Evolutionary conservation across 805 yeast species (phyloP), one percentile per base, ranked within the genome.

Genomic region (Pichia gijzeniarum): DNA sequence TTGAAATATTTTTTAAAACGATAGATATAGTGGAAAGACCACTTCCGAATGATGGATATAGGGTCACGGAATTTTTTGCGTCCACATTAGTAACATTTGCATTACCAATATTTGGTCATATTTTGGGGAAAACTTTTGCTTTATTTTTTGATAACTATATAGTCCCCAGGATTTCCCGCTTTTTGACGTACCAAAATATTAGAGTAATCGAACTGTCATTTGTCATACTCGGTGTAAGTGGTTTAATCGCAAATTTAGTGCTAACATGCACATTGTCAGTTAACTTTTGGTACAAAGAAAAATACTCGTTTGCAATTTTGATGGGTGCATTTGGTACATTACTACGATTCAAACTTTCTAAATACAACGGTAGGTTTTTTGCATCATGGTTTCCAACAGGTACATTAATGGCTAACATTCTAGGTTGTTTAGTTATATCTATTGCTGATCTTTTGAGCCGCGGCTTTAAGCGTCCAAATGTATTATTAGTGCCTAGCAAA

Each of bases 321-420:
- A 79, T 89, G 55, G 80, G 87, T 0, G 89, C 95, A 0, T 67
- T 80, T 50, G 96, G 87, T 0, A 80, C 87, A 2, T 64, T 74
- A 51, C 22, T 68, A 4, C 65, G 97, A 35, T 85, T 61, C 56
- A 70, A 74, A 48, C 54, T 82, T 5, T 69, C 88, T 2, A 70
- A 57, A 47, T 60, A 73, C 21, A 87, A 87, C 52, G 60, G 69
- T 1, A 45, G 40, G 13, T 17, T 44, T 9, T 19, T 32, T 5
- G 17, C 55, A 21, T 52, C 58, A n/a, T 60, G 64, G 51, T 81
- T 83, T 57, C 87, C 88, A 10, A 5, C 64, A 20, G 80, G 80
- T 7, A 76, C 79, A 2, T 71, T 68, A 38, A 30, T 59, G 1
- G 76, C 73, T 22, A 70, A 64, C 47, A 13, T 62, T 1, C 28